These are phyloP conservation scores for Trypanosoma rangeli DNA, from an alignment of 208 protist genomes.

Conservation along the genomic window DNA sequence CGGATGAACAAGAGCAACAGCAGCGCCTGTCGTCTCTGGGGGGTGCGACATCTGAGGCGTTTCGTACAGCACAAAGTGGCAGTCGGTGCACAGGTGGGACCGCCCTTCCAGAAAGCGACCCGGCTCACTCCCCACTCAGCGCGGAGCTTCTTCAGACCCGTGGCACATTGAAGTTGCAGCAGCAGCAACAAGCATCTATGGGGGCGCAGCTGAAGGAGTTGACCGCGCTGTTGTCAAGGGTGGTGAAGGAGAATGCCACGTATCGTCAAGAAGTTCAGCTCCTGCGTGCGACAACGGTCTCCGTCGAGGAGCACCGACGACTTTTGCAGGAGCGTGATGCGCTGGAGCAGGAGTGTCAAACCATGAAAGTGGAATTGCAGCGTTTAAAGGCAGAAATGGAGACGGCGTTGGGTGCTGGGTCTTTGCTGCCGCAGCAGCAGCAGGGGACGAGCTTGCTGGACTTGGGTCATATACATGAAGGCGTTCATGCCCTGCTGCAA, in stretches of 20 bases:
- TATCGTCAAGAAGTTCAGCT: conserved; percentile 39
- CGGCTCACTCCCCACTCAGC: conserved; percentile 28
- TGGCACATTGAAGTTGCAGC: conserved; percentile 31
- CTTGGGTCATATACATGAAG: conserved; percentile 4
- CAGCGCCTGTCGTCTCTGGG: background rate
- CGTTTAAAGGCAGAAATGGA: conserved; percentile 31
- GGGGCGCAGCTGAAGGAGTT: conserved; percentile 23
- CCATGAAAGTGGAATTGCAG: conserved; percentile 38
- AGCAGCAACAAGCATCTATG: conserved; percentile 40
- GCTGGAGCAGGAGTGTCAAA: conserved; percentile 32
- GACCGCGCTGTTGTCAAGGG: conserved; percentile 28
- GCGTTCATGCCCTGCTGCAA: background rate
- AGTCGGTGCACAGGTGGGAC: conserved; percentile 8
- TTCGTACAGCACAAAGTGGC: conserved; percentile 24
- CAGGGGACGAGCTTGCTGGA: conserved; percentile 11
- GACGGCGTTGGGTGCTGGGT: conserved; percentile 14
- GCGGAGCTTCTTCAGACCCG: conserved; percentile 28
- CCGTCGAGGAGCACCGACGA: conserved; percentile 29
- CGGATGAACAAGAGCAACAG: background rate
- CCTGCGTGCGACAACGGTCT: conserved; percentile 42
- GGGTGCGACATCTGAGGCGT: conserved; percentile 15
- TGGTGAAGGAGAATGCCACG: conserved; percentile 46
- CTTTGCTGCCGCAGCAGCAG: background rate
- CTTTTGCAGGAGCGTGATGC: conserved; percentile 31
- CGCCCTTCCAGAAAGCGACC: conserved; percentile 3